Conservation (phyloP, 2,329 filamentous ascomycete genomes). For the Penicillium sp. region DNA sequence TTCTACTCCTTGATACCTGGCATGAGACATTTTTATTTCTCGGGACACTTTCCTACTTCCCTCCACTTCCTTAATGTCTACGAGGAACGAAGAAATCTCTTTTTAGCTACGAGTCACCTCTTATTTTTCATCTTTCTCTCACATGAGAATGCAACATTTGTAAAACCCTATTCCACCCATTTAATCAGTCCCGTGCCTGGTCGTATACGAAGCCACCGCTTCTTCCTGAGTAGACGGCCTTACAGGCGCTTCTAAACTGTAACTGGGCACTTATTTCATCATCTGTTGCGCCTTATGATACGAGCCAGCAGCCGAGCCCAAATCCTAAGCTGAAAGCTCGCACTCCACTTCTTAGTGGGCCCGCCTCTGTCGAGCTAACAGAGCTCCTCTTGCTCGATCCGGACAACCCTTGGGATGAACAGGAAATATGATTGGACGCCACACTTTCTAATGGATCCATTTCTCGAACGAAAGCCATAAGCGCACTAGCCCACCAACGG, state of each 20-base stretch:
- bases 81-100: conserved; percentile 12
- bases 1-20: conserved; percentile 29
- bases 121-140: not conserved
- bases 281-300: not conserved
- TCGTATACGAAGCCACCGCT: conserved; percentile 7
- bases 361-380: conserved; percentile 1
- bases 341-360: not conserved
- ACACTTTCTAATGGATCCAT: not conserved
- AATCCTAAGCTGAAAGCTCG: not conserved
- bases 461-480: not conserved
- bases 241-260: conserved; percentile 1
- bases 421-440: not conserved
- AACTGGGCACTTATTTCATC: not conserved
- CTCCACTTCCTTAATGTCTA: not conserved
- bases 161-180: not conserved
- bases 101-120: not conserved
- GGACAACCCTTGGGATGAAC: not conserved
- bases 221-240: not conserved
- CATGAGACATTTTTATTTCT: conserved; percentile 13
- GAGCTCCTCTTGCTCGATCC: conserved; percentile 1
- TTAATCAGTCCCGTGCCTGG: not conserved
- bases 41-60: not conserved
- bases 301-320: conserved; percentile 5
- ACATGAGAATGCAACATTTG: not conserved
- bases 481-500: conserved; percentile 6